Evolutionary conservation across 805 yeast genomes (phyloP).

Genomic region (Zygosaccharomyces siamensis): DNA sequence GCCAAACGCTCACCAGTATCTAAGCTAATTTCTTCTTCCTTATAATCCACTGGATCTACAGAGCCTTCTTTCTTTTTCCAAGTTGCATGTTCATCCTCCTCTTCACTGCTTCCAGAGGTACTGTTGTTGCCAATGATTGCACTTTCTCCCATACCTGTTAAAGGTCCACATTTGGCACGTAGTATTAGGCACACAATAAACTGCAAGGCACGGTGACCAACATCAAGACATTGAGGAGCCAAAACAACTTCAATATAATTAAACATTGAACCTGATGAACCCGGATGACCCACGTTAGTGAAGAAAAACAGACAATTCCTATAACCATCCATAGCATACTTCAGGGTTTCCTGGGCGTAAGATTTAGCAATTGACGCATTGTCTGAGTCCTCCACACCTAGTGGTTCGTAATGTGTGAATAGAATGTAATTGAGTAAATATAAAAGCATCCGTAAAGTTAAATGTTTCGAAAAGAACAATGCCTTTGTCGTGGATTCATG

Average conservation of each 20-base stretch:
- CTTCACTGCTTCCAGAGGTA: conserved; percentile 28
- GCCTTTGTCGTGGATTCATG: conserved; percentile 41
- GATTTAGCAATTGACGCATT: conserved; percentile 34
- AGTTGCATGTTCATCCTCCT: conserved; percentile 19
- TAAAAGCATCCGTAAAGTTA: conserved; percentile 43
- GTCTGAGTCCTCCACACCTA: conserved; percentile 36
- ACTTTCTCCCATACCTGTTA: conserved; percentile 34
- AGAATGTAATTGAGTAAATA: conserved; percentile 48
- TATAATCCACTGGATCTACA: conserved; percentile 25
- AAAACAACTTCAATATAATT: conserved; percentile 42
- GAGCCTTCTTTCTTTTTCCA: conserved; percentile 23
- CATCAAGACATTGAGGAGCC: conserved; percentile 46
- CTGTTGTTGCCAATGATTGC: conserved; percentile 21
- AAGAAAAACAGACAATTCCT: conserved; percentile 41
- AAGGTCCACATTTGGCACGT: conserved; percentile 44
- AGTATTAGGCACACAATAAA: conserved; percentile 53
- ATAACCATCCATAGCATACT: conserved; percentile 42
- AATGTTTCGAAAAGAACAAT: conserved; percentile 37
- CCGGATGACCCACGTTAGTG: conserved; percentile 32
- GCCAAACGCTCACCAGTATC: conserved; percentile 38
- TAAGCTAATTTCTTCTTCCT: conserved; percentile 34
- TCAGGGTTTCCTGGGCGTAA: conserved; percentile 41
- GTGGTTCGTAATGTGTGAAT: conserved; percentile 43
- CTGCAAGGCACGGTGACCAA: conserved; percentile 54
- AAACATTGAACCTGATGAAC: conserved; percentile 37